Conservation (phyloP, 192 early-diverging fungal species). For the Geosiphon pyriformis region DNA sequence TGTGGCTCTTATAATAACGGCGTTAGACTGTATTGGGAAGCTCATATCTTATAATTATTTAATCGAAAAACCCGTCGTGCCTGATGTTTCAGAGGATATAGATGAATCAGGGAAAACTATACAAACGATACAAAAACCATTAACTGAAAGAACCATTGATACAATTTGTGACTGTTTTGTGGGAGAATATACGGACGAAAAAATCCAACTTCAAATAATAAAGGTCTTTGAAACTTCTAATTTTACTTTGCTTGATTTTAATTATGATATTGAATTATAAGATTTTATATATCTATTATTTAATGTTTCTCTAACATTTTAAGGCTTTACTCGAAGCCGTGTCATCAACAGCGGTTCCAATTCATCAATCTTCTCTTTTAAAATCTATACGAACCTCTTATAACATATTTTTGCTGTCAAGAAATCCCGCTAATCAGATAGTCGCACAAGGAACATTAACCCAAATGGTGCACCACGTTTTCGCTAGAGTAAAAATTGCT, state of each 20-base stretch:
- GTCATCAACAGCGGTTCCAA: slow-evolving; percentile 55
- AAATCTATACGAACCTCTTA: slow-evolving; percentile 78
- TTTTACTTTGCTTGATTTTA: background rate
- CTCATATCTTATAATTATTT: slow-evolving; percentile 63
- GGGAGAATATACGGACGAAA: slow-evolving; percentile 76
- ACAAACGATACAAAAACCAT: slow-evolving; percentile 33
- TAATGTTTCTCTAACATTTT: background rate
- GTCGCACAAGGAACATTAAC: slow-evolving; percentile 83
- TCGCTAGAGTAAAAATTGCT: slow-evolving; percentile 57
- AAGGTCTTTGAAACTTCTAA: slow-evolving; percentile 47
- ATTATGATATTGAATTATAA: background rate
- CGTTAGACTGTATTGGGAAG: slow-evolving; percentile 81
- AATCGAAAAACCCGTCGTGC: slow-evolving; percentile 34
- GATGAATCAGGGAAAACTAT: slow-evolving; percentile 6
- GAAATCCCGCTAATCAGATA: slow-evolving; percentile 68
- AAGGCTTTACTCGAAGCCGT: slow-evolving; percentile 80
- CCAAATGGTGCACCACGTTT: slow-evolving; percentile 83
- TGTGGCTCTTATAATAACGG: slow-evolving; percentile 54
- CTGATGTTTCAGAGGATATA: slow-evolving; percentile 5
- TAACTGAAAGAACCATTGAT: slow-evolving; percentile 65
- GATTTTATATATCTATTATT: background rate
- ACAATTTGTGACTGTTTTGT: slow-evolving; percentile 74
- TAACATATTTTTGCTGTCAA: slow-evolving; percentile 82
- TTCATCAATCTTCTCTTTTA: slow-evolving; percentile 72
- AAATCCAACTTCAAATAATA: slow-evolving; percentile 86